Evolutionary conservation across 2,329 filamentous ascomycete genomes (phyloP).

Genomic region (Stenocarpella maydis): DNA sequence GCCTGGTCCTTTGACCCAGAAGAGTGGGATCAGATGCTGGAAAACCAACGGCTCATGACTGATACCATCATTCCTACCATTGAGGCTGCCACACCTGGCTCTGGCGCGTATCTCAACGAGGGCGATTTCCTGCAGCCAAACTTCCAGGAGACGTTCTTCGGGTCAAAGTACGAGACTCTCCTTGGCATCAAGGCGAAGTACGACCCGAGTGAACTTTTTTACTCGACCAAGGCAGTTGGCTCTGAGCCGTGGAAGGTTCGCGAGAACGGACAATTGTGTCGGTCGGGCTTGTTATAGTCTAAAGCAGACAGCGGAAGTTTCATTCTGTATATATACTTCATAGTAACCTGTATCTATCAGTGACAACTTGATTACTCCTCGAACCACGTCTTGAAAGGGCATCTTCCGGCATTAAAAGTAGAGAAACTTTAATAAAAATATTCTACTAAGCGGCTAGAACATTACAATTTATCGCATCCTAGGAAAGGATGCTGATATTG

Average conservation of each 20-base stretch:
- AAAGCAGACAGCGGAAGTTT: background rate
- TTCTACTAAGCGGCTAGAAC: too few species aligned
- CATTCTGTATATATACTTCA: background rate
- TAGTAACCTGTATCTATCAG: background rate
- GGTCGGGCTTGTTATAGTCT: slow-evolving; percentile 29
- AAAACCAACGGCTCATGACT: slow-evolving; percentile 42
- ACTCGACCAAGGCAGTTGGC: slow-evolving; percentile 49
- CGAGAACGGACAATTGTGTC: slow-evolving; percentile 42
- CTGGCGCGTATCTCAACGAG: slow-evolving; percentile 48
- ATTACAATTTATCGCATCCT: too few species aligned
- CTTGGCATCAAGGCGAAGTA: slow-evolving; percentile 49
- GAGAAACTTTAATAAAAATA: too few species aligned
- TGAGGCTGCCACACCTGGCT: slow-evolving; percentile 41
- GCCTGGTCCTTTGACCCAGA: slow-evolving; percentile 47
- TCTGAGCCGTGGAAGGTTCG: slow-evolving; percentile 47
- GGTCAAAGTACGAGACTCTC: slow-evolving; percentile 43
- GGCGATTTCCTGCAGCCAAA: slow-evolving; percentile 45
- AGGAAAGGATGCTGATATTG: too few species aligned
- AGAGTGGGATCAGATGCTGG: slow-evolving; percentile 41
- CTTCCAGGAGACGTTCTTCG: slow-evolving; percentile 44
- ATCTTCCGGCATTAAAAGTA: too few species aligned
- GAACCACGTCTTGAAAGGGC: background rate
- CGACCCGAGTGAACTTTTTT: slow-evolving; percentile 48
- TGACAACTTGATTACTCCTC: too few species aligned
- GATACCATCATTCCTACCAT: slow-evolving; percentile 40